Evolutionary conservation across 345 rosid genomes (phyloP).

Genomic region (Lumnitzera littorea): DNA sequence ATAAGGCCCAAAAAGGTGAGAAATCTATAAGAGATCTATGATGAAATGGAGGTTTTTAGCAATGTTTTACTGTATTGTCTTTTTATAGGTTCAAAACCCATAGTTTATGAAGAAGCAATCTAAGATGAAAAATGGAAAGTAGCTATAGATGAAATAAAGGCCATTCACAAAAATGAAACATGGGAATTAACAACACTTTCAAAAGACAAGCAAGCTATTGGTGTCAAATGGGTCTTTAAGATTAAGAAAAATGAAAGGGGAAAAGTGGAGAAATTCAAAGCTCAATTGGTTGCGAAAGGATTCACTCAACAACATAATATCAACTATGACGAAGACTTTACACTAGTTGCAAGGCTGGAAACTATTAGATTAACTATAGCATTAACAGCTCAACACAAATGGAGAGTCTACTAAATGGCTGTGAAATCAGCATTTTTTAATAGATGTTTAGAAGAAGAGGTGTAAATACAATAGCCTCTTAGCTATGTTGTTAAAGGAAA

Average conservation of each 20-base stretch:
- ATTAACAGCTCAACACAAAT: not conserved
- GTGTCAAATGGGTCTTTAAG: slow-evolving; percentile 3
- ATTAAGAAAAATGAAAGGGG: not conserved
- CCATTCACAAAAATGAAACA: not conserved
- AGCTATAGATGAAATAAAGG: slow-evolving; percentile 1
- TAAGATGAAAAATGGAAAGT: not conserved
- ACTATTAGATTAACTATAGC: slow-evolving; percentile 4
- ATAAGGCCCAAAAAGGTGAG: not conserved
- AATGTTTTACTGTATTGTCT: not conserved
- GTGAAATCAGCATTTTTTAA: slow-evolving; percentile 8
- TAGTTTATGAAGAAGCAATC: not conserved
- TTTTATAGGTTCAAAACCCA: not conserved
- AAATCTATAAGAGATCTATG: not conserved
- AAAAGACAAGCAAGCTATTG: not conserved
- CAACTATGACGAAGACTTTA: slow-evolving; percentile 2
- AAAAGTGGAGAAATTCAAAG: not conserved
- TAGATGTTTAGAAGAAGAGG: slow-evolving; percentile 1
- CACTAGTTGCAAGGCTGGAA: not conserved
- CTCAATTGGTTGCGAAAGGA: not conserved
- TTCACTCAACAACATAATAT: not conserved
- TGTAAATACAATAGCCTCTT: not conserved
- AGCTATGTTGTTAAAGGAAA: not conserved
- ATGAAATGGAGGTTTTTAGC: not conserved
- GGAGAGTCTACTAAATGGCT: slow-evolving; percentile 2
- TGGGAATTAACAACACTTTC: not conserved